Evolutionary conservation across 2,329 filamentous ascomycete species (phyloP).

Genomic region (Talaromyces marneffei): DNA sequence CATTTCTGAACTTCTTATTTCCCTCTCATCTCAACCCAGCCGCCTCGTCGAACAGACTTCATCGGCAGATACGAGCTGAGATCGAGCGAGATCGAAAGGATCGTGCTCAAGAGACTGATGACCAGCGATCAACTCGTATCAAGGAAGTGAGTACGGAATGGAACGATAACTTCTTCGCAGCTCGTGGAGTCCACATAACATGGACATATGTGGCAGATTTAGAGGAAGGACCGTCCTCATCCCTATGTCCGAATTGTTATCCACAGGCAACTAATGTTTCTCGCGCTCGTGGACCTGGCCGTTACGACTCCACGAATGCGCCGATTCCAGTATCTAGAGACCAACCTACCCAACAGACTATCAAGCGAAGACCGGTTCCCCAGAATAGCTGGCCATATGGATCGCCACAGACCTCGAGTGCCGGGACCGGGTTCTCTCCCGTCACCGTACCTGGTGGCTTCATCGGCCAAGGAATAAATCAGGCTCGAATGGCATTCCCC

Average conservation of each 20-base stretch:
- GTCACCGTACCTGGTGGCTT: not conserved
- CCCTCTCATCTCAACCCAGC: constrained; percentile 35
- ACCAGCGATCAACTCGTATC: constrained; percentile 34
- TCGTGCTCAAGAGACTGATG: constrained; percentile 37
- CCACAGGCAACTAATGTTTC: constrained; percentile 33
- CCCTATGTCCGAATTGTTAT: constrained; percentile 37
- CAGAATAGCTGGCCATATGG: not conserved
- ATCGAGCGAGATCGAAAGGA: constrained; percentile 39
- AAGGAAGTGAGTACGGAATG: constrained; percentile 38
- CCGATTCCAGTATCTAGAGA: constrained; percentile 14
- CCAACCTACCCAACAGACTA: not conserved
- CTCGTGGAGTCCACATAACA: constrained; percentile 29
- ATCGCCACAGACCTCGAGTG: not conserved
- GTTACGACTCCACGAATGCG: constrained; percentile 9
- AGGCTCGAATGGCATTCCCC: not conserved
- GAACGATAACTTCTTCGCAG: constrained; percentile 40
- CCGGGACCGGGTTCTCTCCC: not conserved
- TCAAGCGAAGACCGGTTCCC: constrained; percentile 15
- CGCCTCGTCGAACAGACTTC: constrained; percentile 31
- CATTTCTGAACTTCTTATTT: constrained; percentile 39
- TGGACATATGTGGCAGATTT: constrained; percentile 32
- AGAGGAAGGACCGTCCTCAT: constrained; percentile 28
- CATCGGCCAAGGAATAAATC: not conserved
- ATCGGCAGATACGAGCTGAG: constrained; percentile 35
- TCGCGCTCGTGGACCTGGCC: constrained; percentile 16